Percentiles rank a stretch among this genome's conserved stretches.
phyloP scores from a whole-genome alignment of 306 rosid species.

The Sicyos edulis region DNA sequence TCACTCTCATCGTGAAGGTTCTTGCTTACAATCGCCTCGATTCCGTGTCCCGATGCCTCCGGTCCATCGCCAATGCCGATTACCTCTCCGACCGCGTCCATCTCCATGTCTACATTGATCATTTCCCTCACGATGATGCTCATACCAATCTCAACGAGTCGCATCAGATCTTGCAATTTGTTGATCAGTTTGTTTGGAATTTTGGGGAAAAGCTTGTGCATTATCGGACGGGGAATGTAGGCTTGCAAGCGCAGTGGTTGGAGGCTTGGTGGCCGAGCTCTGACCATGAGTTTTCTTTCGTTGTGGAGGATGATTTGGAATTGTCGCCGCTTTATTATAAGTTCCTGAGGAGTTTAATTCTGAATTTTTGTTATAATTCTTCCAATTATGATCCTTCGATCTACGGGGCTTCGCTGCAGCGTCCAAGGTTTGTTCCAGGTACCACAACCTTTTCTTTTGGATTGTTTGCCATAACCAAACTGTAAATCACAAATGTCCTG shows the following conservation, averaged over 20 bases:
- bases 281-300: constrained; percentile 67
- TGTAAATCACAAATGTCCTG: background rate
- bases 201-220: constrained; percentile 75
- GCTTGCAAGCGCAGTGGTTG: constrained; percentile 96
- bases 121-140: constrained; percentile 30
- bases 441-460: constrained; percentile 35
- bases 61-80: constrained; percentile 71
- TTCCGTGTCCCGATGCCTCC: constrained; percentile 72
- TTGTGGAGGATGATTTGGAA: constrained; percentile 92
- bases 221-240: constrained; percentile 68
- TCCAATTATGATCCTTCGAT: constrained; percentile 71
- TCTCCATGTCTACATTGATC: constrained; percentile 74
- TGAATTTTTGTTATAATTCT: constrained; percentile 64
- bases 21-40: constrained; percentile 74
- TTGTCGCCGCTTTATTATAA: constrained; percentile 73
- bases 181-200: constrained; percentile 59
- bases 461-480: constrained; percentile 10
- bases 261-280: constrained; percentile 97
- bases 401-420: constrained; percentile 77
- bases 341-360: constrained; percentile 57
- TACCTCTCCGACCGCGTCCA: constrained; percentile 72
- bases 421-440: constrained; percentile 99
- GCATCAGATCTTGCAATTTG: constrained; percentile 55
- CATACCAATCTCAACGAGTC: constrained; percentile 42
- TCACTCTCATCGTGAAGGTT: constrained; percentile 60